Evolutionary conservation across 2,329 filamentous ascomycete genomes (phyloP).

Genomic region (Aspergillus aculeatus): DNA sequence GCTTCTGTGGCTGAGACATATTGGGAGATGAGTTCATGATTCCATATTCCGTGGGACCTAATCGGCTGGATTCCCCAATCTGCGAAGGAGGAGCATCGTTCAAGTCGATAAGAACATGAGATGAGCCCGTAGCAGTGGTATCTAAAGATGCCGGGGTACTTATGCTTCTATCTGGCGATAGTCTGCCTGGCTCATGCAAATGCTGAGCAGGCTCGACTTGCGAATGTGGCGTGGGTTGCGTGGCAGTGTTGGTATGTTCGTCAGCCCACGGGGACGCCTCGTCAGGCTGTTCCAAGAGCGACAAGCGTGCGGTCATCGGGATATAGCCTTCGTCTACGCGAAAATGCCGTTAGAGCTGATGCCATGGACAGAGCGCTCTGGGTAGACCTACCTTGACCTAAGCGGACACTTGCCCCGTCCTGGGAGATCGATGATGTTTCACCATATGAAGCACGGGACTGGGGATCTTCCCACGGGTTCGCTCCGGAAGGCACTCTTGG

Average conservation of each 20-base stretch:
- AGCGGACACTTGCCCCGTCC: slow-evolving; percentile 25
- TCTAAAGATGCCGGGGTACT: slow-evolving; percentile 25
- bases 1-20: background rate
- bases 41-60: background rate
- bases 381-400: slow-evolving; percentile 31
- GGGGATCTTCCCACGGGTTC: slow-evolving; percentile 21
- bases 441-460: slow-evolving; percentile 14
- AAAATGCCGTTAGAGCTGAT: slow-evolving; percentile 15
- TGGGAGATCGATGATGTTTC: slow-evolving; percentile 20
- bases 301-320: slow-evolving; percentile 41
- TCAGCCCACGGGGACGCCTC: slow-evolving; percentile 30
- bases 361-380: background rate
- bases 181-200: slow-evolving; percentile 11
- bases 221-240: slow-evolving; percentile 9
- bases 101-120: slow-evolving; percentile 34
- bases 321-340: slow-evolving; percentile 37
- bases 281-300: slow-evolving; percentile 32
- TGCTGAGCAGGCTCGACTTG: slow-evolving; percentile 14
- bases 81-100: slow-evolving; percentile 17
- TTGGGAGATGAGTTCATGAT: background rate
- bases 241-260: slow-evolving; percentile 15
- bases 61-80: slow-evolving; percentile 7
- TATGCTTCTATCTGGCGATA: slow-evolving; percentile 20
- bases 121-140: slow-evolving; percentile 29
- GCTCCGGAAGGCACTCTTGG: slow-evolving; percentile 22